Base-by-base conservation (phyloP, 345 rosid species). In the Arabidopsis thaliana region DNA sequence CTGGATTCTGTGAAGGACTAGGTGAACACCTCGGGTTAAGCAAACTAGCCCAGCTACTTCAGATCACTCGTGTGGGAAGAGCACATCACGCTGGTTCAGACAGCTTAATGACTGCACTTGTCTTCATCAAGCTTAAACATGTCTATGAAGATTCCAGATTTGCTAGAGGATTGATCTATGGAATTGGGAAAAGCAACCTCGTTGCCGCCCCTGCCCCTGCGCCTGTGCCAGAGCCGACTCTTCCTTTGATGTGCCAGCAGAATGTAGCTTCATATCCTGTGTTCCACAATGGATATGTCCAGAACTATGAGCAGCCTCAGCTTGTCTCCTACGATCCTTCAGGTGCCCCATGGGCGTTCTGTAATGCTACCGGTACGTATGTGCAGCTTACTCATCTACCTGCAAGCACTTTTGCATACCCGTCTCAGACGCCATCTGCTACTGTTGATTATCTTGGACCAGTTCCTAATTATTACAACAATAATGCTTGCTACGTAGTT, bases 1-100 rank as follows among this genome's bases (percentile, higher is more conserved):
- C 78, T 45, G 68, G 73, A 0, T 66, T 5, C 25, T 78, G 77
- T n/a, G 22, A 66, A 1, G 77, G 77, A 4, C 52, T 78, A 0
- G 73, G 78, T 13, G 64, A 66, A 16, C 73, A 78, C 10, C 73
- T 78, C 5, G 81, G 81, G 0, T 7, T 78, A 20, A 42, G 36
- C 8, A 72, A 72, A 52, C 58, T 78, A 13, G 81, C 78, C 45
- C 59, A 72, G 20, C 6, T 72, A 1, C 81, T 78, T 1, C 8
- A 72, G 0, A 59, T 78, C 12, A 22, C 58, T 4, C 77, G 78
- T 6, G 57, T 72, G 0, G 78, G 78, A 60, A 32, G 61, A 44
- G 73, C 81, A 1, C 81, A 78, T 0, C 77, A 78, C 23, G 81
- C 81, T 7, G 78, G 81, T 44, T 78, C 78, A 0, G 81, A 78